phyloP scores from a whole-genome alignment of 495 filamentous ascomycete species.

The Glonium stellatum region DNA sequence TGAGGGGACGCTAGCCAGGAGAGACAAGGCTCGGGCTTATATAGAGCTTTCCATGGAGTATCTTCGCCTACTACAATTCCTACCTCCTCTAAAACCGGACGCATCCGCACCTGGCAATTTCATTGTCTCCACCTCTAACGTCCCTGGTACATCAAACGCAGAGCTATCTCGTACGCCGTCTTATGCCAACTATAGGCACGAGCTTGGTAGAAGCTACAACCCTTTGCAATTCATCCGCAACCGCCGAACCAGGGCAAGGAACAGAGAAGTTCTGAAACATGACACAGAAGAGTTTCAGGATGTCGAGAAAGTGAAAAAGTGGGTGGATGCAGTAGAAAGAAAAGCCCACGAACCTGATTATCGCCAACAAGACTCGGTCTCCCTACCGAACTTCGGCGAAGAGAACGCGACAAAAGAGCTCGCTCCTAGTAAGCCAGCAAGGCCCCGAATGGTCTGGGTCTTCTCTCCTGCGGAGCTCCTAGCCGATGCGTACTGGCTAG shows the following conservation, averaged over 20 bases:
- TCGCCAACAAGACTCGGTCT: slow-evolving; percentile 37
- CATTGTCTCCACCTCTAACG: slow-evolving; percentile 22
- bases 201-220: slow-evolving; percentile 63
- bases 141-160: slow-evolving; percentile 28
- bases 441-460: slow-evolving; percentile 71
- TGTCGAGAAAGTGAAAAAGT: slow-evolving; percentile 57
- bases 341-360: slow-evolving; percentile 42
- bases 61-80: slow-evolving; percentile 61
- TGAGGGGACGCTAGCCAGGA: slow-evolving; percentile 66
- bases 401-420: slow-evolving; percentile 8
- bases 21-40: slow-evolving; percentile 68
- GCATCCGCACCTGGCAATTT: slow-evolving; percentile 33
- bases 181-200: slow-evolving; percentile 21
- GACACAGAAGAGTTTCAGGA: slow-evolving; percentile 72
- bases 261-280: slow-evolving; percentile 61
- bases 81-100: slow-evolving; percentile 62
- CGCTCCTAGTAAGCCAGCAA: slow-evolving; percentile 17
- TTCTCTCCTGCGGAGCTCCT: slow-evolving; percentile 72
- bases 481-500: slow-evolving; percentile 78
- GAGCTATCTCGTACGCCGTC: slow-evolving; percentile 29
- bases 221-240: slow-evolving; percentile 85
- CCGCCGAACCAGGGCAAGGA: slow-evolving; percentile 66
- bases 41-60: slow-evolving; percentile 78
- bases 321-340: slow-evolving; percentile 63
- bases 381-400: slow-evolving; percentile 50